phyloP scores from a whole-genome alignment of 352 stramenopile species.

The Chrysophaeum taylorii region DNA sequence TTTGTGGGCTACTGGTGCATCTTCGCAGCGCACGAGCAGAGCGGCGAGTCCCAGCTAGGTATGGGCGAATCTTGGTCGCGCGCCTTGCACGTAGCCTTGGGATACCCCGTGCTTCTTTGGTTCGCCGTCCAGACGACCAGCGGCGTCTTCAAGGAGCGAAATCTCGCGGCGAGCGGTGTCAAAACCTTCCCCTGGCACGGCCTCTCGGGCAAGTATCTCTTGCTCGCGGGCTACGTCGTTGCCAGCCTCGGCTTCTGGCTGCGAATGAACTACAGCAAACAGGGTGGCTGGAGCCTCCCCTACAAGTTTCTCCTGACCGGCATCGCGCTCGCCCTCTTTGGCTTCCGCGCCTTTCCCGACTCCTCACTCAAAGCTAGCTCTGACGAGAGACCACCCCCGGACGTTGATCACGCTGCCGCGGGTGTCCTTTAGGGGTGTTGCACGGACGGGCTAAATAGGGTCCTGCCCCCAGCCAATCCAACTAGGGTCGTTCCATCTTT shows the following conservation, averaged over 20 bases:
- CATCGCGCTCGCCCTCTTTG: not conserved
- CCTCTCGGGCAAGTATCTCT: not conserved
- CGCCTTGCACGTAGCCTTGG: not conserved
- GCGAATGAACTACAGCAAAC: not conserved
- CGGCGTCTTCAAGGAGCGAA: not conserved
- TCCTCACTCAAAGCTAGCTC: too few relatives aligned
- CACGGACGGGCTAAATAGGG: too few relatives aligned
- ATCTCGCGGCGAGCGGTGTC: not conserved
- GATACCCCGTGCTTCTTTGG: not conserved
- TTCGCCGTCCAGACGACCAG: not conserved
- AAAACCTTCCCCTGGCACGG: not conserved
- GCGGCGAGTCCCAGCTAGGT: not conserved
- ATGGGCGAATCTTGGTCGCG: not conserved
- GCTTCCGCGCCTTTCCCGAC: not conserved
- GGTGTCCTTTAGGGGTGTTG: too few relatives aligned
- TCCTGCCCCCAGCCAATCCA: too few relatives aligned
- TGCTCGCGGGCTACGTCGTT: not conserved
- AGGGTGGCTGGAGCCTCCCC: not conserved
- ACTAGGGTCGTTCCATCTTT: too few relatives aligned
- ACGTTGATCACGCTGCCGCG: too few relatives aligned
- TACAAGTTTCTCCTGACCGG: not conserved
- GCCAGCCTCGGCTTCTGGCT: constrained; percentile 1
- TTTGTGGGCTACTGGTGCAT: not conserved
- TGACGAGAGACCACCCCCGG: too few relatives aligned
- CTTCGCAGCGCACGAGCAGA: not conserved